These are phyloP conservation scores for Aspergillus oerlinghausenensis DNA, from an alignment of 2,329 filamentous ascomycete genomes.

Conservation along the genomic window DNA sequence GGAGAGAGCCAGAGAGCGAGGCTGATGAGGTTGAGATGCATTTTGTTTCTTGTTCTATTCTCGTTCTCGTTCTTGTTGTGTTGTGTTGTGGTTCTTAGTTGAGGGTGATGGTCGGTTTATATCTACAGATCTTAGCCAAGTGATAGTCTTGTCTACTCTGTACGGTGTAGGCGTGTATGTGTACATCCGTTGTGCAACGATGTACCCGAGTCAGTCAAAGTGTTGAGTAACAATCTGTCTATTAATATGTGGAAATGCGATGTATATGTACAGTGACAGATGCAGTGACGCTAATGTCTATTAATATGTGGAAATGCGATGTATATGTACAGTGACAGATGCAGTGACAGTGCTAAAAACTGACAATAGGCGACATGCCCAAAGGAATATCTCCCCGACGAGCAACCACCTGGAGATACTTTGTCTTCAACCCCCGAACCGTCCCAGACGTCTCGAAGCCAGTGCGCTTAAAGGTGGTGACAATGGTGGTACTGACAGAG, in stretches of 20 bases:
- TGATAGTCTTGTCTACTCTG: no score
- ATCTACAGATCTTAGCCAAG: no score
- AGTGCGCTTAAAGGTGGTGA: slow-evolving; percentile 18
- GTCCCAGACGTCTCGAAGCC: slow-evolving; percentile 26
- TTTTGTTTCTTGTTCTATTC: background rate
- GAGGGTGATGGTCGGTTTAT: background rate
- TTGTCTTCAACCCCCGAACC: slow-evolving; percentile 11
- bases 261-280: background rate
- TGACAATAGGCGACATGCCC: slow-evolving; percentile 17
- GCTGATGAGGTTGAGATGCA: slow-evolving; percentile 1
- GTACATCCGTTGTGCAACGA: no score
- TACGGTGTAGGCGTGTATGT: no score
- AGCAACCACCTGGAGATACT: slow-evolving; percentile 27
- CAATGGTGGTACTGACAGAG: slow-evolving; percentile 15
- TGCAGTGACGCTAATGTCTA: background rate
- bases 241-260: background rate
- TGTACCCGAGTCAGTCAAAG: no score
- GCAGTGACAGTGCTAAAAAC: slow-evolving; percentile 2
- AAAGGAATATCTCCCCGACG: slow-evolving; percentile 23
- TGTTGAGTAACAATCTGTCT: background rate
- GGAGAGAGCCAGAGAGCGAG: slow-evolving; percentile 1
- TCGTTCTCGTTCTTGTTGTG: background rate
- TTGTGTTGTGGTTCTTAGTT: background rate
- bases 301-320: background rate
- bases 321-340: background rate